Percentiles rank a stretch among this genome's conserved stretches.
These are phyloP conservation scores for Barnettozyma populi DNA, from an alignment of 805 yeast species.

Conservation along the genomic window DNA sequence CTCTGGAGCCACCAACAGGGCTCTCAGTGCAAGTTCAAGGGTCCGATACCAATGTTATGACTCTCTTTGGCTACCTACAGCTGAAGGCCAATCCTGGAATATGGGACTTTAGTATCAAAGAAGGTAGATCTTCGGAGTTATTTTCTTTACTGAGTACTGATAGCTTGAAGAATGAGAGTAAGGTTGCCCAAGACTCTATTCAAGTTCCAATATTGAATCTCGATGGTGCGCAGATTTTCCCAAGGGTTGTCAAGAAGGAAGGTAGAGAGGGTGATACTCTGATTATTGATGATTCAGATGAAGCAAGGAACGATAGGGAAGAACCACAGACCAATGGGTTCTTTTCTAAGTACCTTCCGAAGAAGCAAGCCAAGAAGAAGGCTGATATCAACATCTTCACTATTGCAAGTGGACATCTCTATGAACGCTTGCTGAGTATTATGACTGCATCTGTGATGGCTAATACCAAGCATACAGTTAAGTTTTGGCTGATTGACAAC, in stretches of 20 bases:
- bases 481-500: constrained; percentile 84
- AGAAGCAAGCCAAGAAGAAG: constrained; percentile 19
- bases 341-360: constrained; percentile 13
- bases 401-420: constrained; percentile 76
- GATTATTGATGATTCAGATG: constrained; percentile 12
- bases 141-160: constrained; percentile 34
- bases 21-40: constrained; percentile 20
- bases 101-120: constrained; percentile 49
- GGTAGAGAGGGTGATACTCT: constrained; percentile 31
- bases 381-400: constrained; percentile 77
- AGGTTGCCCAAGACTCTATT: constrained; percentile 12
- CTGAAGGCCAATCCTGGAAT: constrained; percentile 67
- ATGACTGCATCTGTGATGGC: constrained; percentile 75
- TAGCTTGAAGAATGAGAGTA: constrained; percentile 4
- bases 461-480: constrained; percentile 58
- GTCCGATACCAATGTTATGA: constrained; percentile 67
- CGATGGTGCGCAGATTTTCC: constrained; percentile 40
- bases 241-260: constrained; percentile 37
- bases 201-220: constrained; percentile 37
- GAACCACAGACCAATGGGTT: constrained; percentile 11
- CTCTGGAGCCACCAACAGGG: constrained; percentile 19
- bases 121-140: constrained; percentile 37
- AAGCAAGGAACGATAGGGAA: constrained; percentile 5
- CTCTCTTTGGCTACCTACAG: constrained; percentile 80
- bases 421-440: constrained; percentile 68